Evolutionary conservation across 352 stramenopile genomes (phyloP), one percentile per base, ranked within the genome.

Genomic region (Globisporangium cystogenes): DNA sequence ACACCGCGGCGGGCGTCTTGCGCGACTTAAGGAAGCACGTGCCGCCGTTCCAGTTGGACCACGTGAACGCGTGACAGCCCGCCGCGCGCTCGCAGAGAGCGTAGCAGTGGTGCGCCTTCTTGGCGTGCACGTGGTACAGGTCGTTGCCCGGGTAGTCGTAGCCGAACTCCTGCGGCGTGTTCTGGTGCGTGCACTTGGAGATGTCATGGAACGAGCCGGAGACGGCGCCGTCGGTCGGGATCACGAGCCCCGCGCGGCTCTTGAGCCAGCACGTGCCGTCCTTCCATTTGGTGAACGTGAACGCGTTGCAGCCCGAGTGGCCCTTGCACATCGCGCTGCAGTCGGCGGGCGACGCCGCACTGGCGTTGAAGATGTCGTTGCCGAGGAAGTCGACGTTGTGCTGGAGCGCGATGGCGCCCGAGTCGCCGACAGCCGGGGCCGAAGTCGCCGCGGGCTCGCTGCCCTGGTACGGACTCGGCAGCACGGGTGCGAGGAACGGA

Each of bases 321-420:
- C 16, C 39, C 51, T 67, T 42, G 60, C 67, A 76, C 26, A 65
- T 44, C 6, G 39, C 57, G 42, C 60, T 64, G 48, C 68, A 77
- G 42, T 64, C 64, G 12, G 52, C 57, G 14, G 56, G 23, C 1
- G 57, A 62, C 7, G 39, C 18, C 7, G 42, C 46, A 2, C 21
- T 48, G 11, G 54, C 51, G 24, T 59, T 50, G 27, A 59, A 59
- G 27, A 76, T 53, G 53, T 76, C 65, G 57, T 67, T 72, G 10
- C 65, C 65, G 11, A 60, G 47, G 55, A 72, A 76, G 53, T 76
- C 65, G 10, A 71, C 59, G 51, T 60, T 57, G 31, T 65, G 35
- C 26, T 76, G 46, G 46, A 52, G 20, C 63, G 10, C 64, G 24
- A 31, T 35, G 24, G 21, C 12, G 26, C 26, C 26, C 0, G 23